Base-by-base conservation (phyloP, 495 filamentous ascomycete genomes). In the Daldinia decipiens region DNA sequence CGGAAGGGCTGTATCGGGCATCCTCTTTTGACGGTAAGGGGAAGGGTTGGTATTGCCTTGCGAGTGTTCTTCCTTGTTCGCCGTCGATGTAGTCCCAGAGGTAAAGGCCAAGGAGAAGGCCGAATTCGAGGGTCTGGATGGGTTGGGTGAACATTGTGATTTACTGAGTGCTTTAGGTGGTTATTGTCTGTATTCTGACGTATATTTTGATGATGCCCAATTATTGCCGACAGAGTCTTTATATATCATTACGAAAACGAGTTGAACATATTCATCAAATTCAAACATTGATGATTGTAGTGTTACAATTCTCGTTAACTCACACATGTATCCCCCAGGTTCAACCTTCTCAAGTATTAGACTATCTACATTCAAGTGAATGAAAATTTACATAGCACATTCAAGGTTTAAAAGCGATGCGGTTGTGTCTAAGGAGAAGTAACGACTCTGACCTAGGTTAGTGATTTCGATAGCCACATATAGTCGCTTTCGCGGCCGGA, bases 41-140 rank as follows among this genome's bases (percentile, higher is more conserved):
- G 34, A 64, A 71, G 4, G 57, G 62, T n/a, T 21, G 43, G 27
- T 71, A 71, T 59, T 36, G 29, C 3, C 38, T 17, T 0, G 57
- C 31, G 7, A 55, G 51, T 0, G 2, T 24, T 4, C 43, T 21
- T 8, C 26, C 50, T 31, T 53, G 50, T 31, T 32, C 8, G 38
- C 62, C 40, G 13, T 73, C 70, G 50, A 32, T 11, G 19, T 53
- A 59, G 55, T 73, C 70, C 70, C 70, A 73, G 13, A 66, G 2
- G 39, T 73, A 69, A 3, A 68, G 70, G 1, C 53, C 54, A 9
- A 38, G 24, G 6, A 71, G 27, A 36, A 32, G 26, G 13, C 34
- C 24, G 4, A 57, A 5, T 3, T 45, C 32, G 8, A 40, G 15
- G 12, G 56, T 5, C 1, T 1, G 29, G 7, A 47, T 8, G 3